Conservation (phyloP, 2,329 filamentous ascomycete species). For the Ampelomyces quisqualis region DNA sequence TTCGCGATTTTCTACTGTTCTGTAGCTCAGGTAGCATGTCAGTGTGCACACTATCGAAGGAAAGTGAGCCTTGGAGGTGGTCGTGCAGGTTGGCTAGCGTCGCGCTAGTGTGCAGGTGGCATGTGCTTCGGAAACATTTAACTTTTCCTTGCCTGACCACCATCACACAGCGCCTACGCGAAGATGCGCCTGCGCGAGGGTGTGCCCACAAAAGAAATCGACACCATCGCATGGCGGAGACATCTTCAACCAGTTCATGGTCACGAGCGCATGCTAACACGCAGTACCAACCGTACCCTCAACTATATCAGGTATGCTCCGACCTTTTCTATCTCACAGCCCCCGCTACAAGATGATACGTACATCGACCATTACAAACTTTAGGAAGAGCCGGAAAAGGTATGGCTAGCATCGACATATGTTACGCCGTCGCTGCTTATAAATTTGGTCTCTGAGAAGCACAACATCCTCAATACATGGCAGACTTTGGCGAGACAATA, state of each 20-base stretch:
- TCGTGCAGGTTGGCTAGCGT: slow-evolving; percentile 6
- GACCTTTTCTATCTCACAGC: slow-evolving; percentile 5
- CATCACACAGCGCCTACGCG: background rate
- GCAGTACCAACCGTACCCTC: background rate
- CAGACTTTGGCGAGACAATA: background rate
- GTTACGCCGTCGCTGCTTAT: slow-evolving; percentile 54
- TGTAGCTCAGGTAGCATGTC: too few species aligned
- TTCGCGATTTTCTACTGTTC: too few species aligned
- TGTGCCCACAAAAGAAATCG: too few species aligned
- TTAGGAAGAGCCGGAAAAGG: slow-evolving; percentile 58
- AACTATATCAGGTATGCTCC: slow-evolving; percentile 10
- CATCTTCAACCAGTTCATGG: too few species aligned
- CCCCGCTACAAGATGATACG: slow-evolving; percentile 37
- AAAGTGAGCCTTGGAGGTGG: too few species aligned
- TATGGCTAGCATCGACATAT: slow-evolving; percentile 54
- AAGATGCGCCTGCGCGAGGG: too few species aligned
- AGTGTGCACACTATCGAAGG: background rate
- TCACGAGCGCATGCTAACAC: background rate
- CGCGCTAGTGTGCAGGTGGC: slow-evolving; percentile 6
- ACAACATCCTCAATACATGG: slow-evolving; percentile 3
- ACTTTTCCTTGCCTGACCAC: background rate
- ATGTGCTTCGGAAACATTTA: background rate
- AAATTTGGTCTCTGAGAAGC: slow-evolving; percentile 48
- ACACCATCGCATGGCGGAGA: too few species aligned
- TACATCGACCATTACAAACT: slow-evolving; percentile 42